Conservation (phyloP, 768 basidiomycete species). For the Leccinum variicolor region DNA sequence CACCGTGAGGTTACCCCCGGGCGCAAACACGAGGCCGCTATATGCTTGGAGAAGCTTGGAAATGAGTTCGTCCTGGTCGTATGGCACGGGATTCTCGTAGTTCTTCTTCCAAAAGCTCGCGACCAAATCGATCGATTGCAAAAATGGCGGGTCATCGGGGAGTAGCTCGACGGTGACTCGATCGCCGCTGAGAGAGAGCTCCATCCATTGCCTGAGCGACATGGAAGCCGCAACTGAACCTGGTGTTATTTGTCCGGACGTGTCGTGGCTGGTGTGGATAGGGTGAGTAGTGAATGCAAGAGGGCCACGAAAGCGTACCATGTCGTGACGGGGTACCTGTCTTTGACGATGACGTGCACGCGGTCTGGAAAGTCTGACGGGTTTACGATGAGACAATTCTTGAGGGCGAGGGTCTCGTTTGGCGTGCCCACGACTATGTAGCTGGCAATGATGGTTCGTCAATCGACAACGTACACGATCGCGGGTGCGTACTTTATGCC, state of each 20-base stretch:
- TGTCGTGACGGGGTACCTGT: constrained; percentile 66
- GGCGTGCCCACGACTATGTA: constrained; percentile 61
- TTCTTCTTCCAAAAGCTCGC: constrained; percentile 58
- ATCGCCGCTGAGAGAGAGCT: constrained; percentile 77
- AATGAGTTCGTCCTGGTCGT: constrained; percentile 84
- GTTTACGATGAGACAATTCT: constrained; percentile 80
- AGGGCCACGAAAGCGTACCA: constrained; percentile 46
- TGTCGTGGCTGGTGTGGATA: constrained; percentile 60
- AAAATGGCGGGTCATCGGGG: constrained; percentile 52
- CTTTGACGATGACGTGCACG: constrained; percentile 75
- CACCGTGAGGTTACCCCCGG: constrained; percentile 71
- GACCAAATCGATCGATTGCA: constrained; percentile 81
- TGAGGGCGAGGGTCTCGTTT: constrained; percentile 65
- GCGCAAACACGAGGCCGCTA: constrained; percentile 64
- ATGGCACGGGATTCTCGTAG: constrained; percentile 60
- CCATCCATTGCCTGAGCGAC: constrained; percentile 86
- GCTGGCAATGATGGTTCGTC: constrained; percentile 26
- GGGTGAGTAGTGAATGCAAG: constrained; percentile 25
- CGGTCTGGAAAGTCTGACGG: constrained; percentile 71
- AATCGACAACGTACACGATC: background rate
- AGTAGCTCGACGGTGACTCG: constrained; percentile 66
- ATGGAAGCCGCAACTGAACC: constrained; percentile 75
- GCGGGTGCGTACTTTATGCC: constrained; percentile 22
- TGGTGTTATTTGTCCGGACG: constrained; percentile 63
- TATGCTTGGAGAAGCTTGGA: constrained; percentile 72